Evolutionary conservation across 306 rosid species (phyloP), one percentile per base, ranked within the genome.

Genomic region (Carpinus fangiana): DNA sequence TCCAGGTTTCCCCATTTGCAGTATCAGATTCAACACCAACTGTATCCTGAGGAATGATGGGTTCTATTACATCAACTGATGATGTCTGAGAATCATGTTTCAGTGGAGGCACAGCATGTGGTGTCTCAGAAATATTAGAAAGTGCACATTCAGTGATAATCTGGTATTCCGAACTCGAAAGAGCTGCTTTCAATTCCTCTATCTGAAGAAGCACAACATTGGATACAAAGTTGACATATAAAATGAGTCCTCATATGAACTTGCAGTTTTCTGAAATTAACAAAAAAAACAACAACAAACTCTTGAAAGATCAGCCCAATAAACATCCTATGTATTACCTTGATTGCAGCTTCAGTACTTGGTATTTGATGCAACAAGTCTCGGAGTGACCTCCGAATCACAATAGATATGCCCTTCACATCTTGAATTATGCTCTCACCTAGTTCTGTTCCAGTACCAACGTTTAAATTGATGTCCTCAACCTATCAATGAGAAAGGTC

Each of bases 381-480:
- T 74, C 99, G 89, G 23, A 95, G 98, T 59, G 99, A 91, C 88
- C 99, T 90, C 60, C 72, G 89, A 84, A 93, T 85, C 81, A 89
- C 81, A 81, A 95, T 89, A 6, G 98, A 93, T 68, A 93, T 82
- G 53, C 98, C 99, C 83, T 88, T 90, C 84, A 95, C 99, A 71
- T 86, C 98, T 80, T 93, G 92, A 89, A 95, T 83, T 77, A 92
- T 95, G 85, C 96, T 95, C 83, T 92, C 98, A 5, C 99, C 97
- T 59, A 91, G 73, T 76, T 93, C 88, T 45, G 83, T 60, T 75
- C 96, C 94, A 69, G 87, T 86, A 73, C 97, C 99, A 80, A 95
- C 97, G 86, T 93, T 95, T 89, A 95, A 79, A 83, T 95, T 90
- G 83, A 95, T 91, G 73, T 95, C 96, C 77, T 95, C 97, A 43